These are phyloP conservation scores for Centaurea solstitialis DNA, from an alignment of 129 eudicot species.

Conservation along the genomic window DNA sequence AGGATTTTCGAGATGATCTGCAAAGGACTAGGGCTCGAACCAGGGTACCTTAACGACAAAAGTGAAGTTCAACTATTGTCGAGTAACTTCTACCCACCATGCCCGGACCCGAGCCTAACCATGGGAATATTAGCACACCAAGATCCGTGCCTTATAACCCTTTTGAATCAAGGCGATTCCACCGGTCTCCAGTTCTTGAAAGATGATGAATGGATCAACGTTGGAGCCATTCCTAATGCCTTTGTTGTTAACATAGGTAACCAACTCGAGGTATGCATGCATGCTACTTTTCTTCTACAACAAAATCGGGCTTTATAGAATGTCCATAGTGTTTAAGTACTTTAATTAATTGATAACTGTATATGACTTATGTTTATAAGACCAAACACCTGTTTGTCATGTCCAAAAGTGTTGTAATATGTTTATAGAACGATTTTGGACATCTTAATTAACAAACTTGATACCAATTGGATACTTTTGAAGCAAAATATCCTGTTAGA, in stretches of 20 bases:
- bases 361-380: background rate
- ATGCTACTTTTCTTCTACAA: background rate
- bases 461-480: no score
- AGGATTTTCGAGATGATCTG: slow-evolving; percentile 55
- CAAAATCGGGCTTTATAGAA: background rate
- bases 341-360: background rate
- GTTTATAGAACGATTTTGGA: background rate
- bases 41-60: slow-evolving; percentile 39
- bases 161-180: slow-evolving; percentile 45
- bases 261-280: slow-evolving; percentile 57
- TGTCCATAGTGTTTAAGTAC: background rate
- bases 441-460: background rate
- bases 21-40: slow-evolving; percentile 71
- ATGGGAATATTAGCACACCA: slow-evolving; percentile 57
- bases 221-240: slow-evolving; percentile 56
- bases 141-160: slow-evolving; percentile 59
- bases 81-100: slow-evolving; percentile 62
- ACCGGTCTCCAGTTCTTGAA: slow-evolving; percentile 64
- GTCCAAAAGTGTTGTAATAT: background rate
- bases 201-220: slow-evolving; percentile 61
- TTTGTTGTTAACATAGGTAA: slow-evolving; percentile 66
- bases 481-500: no score
- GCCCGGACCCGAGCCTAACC: slow-evolving; percentile 83
- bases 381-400: no score
- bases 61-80: slow-evolving; percentile 56